A percentile compares a stretch with the other conserved stretches of the same genome.
Conservation (phyloP, 192 early-diverging fungal genomes). For the Pilaira anomala region DNA sequence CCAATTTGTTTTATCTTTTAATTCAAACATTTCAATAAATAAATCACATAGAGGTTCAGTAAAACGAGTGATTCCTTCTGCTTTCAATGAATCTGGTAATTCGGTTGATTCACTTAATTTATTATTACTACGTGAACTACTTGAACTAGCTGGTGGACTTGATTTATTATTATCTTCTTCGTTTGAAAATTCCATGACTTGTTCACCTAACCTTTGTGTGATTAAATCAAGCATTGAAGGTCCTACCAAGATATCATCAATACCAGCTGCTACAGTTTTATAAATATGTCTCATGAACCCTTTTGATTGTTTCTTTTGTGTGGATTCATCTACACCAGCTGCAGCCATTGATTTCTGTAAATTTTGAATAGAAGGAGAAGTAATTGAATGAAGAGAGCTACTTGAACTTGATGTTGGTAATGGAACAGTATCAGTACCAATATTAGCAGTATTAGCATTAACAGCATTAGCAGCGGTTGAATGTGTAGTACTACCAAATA, state of each 20-base stretch:
- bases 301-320: slow-evolving; percentile 1
- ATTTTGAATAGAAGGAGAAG: slow-evolving; percentile 16
- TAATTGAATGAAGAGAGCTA: not conserved
- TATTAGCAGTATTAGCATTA: not conserved
- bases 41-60: slow-evolving; percentile 78
- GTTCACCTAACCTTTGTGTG: slow-evolving; percentile 63
- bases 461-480: not conserved
- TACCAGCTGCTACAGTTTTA: slow-evolving; percentile 68
- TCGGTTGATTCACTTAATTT: not conserved
- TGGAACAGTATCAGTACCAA: not conserved
- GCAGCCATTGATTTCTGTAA: slow-evolving; percentile 11
- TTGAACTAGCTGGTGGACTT: not conserved
- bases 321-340: not conserved
- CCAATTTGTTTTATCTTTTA: slow-evolving; percentile 85
- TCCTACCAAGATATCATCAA: slow-evolving; percentile 67
- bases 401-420: not conserved
- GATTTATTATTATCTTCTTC: slow-evolving; percentile 21
- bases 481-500: slow-evolving; percentile 1
- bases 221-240: slow-evolving; percentile 70
- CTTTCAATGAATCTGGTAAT: slow-evolving; percentile 11
- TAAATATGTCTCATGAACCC: slow-evolving; percentile 66
- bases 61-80: slow-evolving; percentile 45
- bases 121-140: slow-evolving; percentile 13
- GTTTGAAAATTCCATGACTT: slow-evolving; percentile 51
- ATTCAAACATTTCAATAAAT: slow-evolving; percentile 91